These are phyloP conservation scores for Cryptococcus amylolentus DNA, from an alignment of 1,284 basidiomycete species.

Conservation along the genomic window DNA sequence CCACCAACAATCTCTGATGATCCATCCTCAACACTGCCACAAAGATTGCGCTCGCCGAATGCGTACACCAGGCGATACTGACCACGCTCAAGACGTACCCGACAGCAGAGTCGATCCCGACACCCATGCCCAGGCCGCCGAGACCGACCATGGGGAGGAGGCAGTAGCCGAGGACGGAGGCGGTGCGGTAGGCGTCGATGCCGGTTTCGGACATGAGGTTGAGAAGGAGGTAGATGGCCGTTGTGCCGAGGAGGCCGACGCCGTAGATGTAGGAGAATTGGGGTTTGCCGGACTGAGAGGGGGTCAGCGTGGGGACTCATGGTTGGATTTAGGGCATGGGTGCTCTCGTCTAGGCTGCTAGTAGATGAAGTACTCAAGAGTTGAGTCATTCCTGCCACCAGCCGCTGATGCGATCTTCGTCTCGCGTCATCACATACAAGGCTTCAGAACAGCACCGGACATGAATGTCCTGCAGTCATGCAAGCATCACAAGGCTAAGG, in stretches of 20 bases:
- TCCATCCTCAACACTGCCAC: conserved; percentile 90
- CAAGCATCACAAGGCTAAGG: not conserved
- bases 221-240: conserved; percentile 91
- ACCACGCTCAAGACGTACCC: conserved; percentile 77
- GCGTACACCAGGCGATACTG: conserved; percentile 91
- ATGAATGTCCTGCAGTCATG: too few relatives aligned
- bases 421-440: too few relatives aligned
- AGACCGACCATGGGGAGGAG: conserved; percentile 96
- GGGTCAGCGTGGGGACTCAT: too few relatives aligned
- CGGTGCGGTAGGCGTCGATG: conserved; percentile 94
- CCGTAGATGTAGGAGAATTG: conserved; percentile 99
- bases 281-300: conserved; percentile 83
- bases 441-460: too few relatives aligned
- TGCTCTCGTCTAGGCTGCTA: too few relatives aligned
- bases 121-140: conserved; percentile 79
- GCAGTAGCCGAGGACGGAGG: conserved; percentile 95
- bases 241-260: conserved; percentile 87
- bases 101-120: conserved; percentile 76
- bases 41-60: conserved; percentile 89
- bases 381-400: too few relatives aligned
- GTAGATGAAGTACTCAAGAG: too few relatives aligned
- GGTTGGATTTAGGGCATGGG: too few relatives aligned
- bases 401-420: too few relatives aligned
- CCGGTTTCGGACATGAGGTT: conserved; percentile 96
- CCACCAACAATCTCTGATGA: conserved; percentile 84